Percentiles rank a stretch among this genome's conserved stretches.
phyloP scores from a whole-genome alignment of 306 rosid species.

The Fagus crenata region DNA sequence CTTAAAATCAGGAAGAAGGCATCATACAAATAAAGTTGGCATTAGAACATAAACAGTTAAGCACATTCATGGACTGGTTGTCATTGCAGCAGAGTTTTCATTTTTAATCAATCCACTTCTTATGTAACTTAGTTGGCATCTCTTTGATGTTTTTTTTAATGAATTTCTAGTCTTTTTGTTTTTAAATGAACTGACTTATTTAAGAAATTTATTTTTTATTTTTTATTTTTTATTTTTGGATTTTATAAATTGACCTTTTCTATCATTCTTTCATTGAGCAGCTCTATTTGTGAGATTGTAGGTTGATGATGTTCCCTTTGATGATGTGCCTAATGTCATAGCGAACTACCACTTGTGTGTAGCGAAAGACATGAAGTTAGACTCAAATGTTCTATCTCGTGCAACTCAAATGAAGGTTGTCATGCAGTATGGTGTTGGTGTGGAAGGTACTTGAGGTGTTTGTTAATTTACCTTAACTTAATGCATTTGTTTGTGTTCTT shows the following conservation, averaged over 20 bases:
- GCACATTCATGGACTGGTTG: background rate
- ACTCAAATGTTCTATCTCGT: conserved; percentile 58
- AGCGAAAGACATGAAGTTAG: conserved; percentile 58
- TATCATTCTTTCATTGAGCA: background rate
- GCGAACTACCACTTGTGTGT: conserved; percentile 63
- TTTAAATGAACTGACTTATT: background rate
- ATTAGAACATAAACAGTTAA: background rate
- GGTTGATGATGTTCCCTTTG: conserved; percentile 77
- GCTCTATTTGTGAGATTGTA: conserved; percentile 25
- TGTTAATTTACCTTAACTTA: conserved; percentile 11
- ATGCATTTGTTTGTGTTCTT: conserved; percentile 4
- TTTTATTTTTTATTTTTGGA: background rate
- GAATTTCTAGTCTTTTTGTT: background rate
- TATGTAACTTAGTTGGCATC: too few species aligned
- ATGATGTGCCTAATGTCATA: conserved; percentile 63
- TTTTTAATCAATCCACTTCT: background rate
- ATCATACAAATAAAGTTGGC: background rate
- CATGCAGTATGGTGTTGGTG: conserved; percentile 89
- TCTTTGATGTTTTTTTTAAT: background rate
- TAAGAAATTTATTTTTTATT: background rate
- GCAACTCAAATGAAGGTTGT: conserved; percentile 74
- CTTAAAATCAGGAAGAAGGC: background rate
- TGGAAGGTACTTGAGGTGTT: conserved; percentile 62
- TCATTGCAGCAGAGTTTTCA: background rate
- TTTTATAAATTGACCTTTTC: background rate